Evolutionary conservation across 441 rosid species (phyloP).

Genomic region (Arabidopsis hybrid): DNA sequence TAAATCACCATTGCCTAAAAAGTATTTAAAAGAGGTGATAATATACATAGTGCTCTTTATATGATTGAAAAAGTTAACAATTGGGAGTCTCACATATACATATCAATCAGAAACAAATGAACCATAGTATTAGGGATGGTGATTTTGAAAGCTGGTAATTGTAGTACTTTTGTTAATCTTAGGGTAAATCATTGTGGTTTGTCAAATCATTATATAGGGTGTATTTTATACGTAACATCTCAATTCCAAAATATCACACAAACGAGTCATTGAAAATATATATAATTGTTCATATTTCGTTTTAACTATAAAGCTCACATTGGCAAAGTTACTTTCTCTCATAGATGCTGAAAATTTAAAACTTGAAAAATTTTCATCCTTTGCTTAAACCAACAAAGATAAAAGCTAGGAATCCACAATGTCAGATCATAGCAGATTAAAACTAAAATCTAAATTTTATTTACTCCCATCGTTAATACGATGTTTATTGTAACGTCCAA

Average conservation of each 20-base stretch:
- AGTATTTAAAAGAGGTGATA: background rate
- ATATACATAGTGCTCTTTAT: background rate
- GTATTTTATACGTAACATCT: background rate
- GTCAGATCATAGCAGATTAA: background rate
- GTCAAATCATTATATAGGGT: background rate
- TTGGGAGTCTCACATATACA: background rate
- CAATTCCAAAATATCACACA: background rate
- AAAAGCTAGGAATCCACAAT: background rate
- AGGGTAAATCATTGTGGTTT: background rate
- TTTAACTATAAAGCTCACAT: no score
- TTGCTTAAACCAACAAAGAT: background rate
- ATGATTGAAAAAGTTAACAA: background rate
- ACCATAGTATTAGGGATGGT: background rate
- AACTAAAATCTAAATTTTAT: background rate
- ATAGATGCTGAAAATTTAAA: background rate
- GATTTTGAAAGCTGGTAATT: no score
- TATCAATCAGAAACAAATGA: conserved; percentile 15
- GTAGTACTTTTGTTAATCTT: background rate
- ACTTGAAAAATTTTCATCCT: background rate
- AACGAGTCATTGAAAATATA: background rate
- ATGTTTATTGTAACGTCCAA: conserved; percentile 7
- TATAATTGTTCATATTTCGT: no score
- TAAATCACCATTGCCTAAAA: conserved; percentile 17
- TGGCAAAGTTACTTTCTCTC: background rate
- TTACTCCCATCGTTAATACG: background rate